A percentile compares a stretch with the other conserved stretches of the same genome.
Evolutionary conservation across 371 early-diverging fungal species (phyloP).

Genomic region (Apophysomyces ossiformis): DNA sequence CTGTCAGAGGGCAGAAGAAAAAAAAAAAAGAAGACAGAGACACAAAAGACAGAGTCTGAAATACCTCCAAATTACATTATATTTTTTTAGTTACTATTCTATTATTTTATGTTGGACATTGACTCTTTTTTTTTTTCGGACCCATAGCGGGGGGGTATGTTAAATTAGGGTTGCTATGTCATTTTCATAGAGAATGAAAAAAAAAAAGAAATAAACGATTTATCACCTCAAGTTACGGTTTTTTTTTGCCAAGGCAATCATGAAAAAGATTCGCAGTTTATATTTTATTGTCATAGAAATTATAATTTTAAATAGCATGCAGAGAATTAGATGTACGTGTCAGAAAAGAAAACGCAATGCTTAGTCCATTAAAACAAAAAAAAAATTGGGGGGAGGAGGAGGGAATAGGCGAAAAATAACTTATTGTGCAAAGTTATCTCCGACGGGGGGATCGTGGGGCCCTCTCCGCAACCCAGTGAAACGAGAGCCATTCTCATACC

Average conservation of each 20-base stretch:
- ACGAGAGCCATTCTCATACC: not conserved
- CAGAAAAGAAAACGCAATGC: too few relatives aligned
- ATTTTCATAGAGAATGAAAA: not conserved
- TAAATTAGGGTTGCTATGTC: not conserved
- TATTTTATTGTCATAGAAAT: not conserved
- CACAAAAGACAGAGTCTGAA: not conserved
- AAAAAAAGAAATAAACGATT: too few relatives aligned
- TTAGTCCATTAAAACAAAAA: not conserved
- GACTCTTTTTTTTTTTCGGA: not conserved
- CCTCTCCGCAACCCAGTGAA: constrained; percentile 5
- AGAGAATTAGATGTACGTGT: too few relatives aligned
- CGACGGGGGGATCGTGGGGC: not conserved
- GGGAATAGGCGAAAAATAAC: not conserved
- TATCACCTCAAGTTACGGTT: too few relatives aligned
- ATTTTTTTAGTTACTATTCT: not conserved
- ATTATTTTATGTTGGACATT: not conserved
- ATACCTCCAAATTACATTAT: not conserved
- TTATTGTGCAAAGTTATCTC: constrained; percentile 6
- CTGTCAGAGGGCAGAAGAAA: not conserved
- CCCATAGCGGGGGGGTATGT: not conserved
- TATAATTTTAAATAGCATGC: not conserved
- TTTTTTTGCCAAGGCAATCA: not conserved
- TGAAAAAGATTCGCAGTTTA: not conserved
- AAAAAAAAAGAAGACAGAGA: too few relatives aligned
- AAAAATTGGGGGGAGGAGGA: not conserved